Base-by-base conservation (phyloP, 2,329 filamentous ascomycete species). In the Neonectria magnoliae region DNA sequence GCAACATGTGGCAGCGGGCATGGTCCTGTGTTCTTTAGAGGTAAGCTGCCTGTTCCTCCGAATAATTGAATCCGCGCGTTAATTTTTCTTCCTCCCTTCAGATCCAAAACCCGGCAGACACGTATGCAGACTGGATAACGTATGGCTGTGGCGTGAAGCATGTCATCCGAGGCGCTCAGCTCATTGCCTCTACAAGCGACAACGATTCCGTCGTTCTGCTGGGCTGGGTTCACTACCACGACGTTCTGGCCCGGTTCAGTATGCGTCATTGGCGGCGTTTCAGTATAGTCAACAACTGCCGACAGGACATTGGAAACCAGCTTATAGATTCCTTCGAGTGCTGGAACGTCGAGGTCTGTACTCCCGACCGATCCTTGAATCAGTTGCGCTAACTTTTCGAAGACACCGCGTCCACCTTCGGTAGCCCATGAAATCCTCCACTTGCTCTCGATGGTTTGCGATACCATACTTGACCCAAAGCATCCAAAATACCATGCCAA, bases 171-270 rank as follows among this genome's bases (percentile, higher is more conserved):
- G n/a, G 13, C 13, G 9, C 42, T 25, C 42, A 14, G 3, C 22
- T 48, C 29, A 29, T 31, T 7, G 31, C n/a, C 11, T 33, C 42
- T 11, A 20, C 8, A 7, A 13, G 18, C 16, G 25, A 36, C 41
- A 42, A 51, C 41, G 52, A 56, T 33, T 22, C 38, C 13, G 27
- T 27, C 27, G 25, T 56, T 29, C 31, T 64, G 22, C 52, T 56
- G 14, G 44, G 45, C 9, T 62, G 59, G 59, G 59, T 57, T 27
- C 52, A 56, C 25, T 62, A 62, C 31, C 52, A 62, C 44, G 59
- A 62, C 7, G 52, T 56, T n/a, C 29, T 62, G 2, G 41, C 52
- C 4, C 27, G 59, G 7, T 62, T 62, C 8, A 50, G 41, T 7
- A 50, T 56, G 44, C 52, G 42, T 2, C 59, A 42, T 11, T 42